Base-by-base conservation (phyloP, 1,284 basidiomycete genomes). In the Rhodotorula sp. region DNA sequence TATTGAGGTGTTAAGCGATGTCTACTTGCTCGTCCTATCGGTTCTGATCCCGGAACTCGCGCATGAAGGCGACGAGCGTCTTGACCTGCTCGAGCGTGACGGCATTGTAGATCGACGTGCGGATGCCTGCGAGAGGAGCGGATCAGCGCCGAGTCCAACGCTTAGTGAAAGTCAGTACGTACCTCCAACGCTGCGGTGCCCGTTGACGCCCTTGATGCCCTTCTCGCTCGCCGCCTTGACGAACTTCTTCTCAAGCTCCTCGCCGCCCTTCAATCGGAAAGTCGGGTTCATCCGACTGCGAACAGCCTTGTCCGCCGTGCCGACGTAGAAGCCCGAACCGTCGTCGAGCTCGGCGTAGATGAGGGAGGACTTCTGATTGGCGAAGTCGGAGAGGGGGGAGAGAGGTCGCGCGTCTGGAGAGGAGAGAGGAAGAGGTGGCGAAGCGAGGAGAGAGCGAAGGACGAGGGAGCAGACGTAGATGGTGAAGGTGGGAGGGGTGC, bases 61-160 rank as follows among this genome's bases (percentile, higher is more conserved):
- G 74, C 79, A 86, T 85, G 73, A 84, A 84, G 15, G 80, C 79
- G 58, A 81, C 82, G 34, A 86, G 76, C 24, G 77, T 79, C 69
- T 83, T 71, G 6, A 85, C 83, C 72, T 92, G 87, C 68, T 91
- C 88, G 73, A 94, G 88, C 2, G 90, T 90, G 71, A 98, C 85
- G 15, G 95, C 94, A 74, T 99, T 99, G 83, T 99, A 99, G 10
- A 99, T 82, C 27, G 93, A 96, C 7, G 90, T 87, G 24, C 96
- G 89, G 66, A 96, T 89, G 22, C 94, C 89, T 80, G 89, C 85
- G 72, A n/a, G 0, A 9, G 7, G 6, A 30, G 19, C 2, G n/a
- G 4, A 11, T 27, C 30, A 58, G 11, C 34, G 46, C 27, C 57
- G n/a, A 49, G 62, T 39, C 30, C 32, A 59, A n/a, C 36, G 63